Evolutionary conservation across 164 flowering plant genomes (phyloP), one percentile per base, ranked within the genome.

Genomic region (Macadamia integrifolia): DNA sequence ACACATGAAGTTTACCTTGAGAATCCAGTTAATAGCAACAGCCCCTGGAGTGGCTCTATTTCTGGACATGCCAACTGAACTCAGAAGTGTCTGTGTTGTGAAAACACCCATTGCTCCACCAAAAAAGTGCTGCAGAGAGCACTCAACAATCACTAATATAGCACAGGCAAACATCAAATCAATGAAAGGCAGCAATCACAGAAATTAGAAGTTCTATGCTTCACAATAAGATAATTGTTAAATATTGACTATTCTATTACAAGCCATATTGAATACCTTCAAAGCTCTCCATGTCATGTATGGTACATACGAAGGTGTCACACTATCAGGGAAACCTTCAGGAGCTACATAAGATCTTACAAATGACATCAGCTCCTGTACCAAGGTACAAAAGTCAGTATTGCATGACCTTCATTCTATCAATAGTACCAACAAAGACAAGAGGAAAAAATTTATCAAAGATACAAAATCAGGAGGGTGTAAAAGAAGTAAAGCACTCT

Each of bases 41-140:
- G 99, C 99, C 29, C 96, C 98, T 57, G 96, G 82, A 61, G 87
- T 67, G 13, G 90, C 79, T 65, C 59, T 72, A 75, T 79, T 82
- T 80, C 81, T 79, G 48, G 96, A 87, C 60, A 88, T 80, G 60
- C 99, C 99, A 80, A 95, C 92, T n/a, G 99, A 92, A 73, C 58
- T 84, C 76, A 95, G 73, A 65, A 95, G 84, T 17, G 99, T 79
- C 69, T 86, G 97, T 42, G 97, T 95, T 1, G 99, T 95, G 77
- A 95, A 92, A 62, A 95, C 99, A 58, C 98, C 93, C 92, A 95
- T 95, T 44, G 97, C 97, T 74, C 99, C 99, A 63, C 99, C 99
- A 80, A 95, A 95, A 82, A 95, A 95, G 77, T 95, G 93, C 99
- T 92, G 63, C 67, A 84, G 14, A 10, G 49, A 77, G 60, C 28